A percentile compares a stretch with the other conserved stretches of the same genome.
phyloP scores from a whole-genome alignment of 441 rosid species.

The Erodium moschatum region DNA sequence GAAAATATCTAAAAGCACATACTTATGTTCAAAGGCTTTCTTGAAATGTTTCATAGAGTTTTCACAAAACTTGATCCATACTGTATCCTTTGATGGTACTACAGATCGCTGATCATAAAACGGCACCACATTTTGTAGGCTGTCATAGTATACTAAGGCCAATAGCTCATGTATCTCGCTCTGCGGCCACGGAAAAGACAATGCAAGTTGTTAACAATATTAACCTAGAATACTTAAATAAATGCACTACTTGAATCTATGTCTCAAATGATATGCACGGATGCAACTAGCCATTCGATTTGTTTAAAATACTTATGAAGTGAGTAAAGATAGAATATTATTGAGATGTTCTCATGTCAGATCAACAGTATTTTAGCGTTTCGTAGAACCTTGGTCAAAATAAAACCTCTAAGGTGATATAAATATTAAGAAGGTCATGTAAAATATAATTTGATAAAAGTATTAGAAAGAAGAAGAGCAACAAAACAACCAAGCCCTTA shows the following conservation, averaged over 20 bases:
- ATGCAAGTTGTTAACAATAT: slow-evolving; percentile 23
- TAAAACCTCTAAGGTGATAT: neutral
- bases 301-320: neutral
- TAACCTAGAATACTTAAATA: slow-evolving; percentile 2
- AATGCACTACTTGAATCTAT: slow-evolving; percentile 10
- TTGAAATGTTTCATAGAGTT: slow-evolving; percentile 84
- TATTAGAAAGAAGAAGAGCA: neutral
- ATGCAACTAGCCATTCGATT: neutral
- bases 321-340: neutral
- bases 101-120: slow-evolving; percentile 79
- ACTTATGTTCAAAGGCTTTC: slow-evolving; percentile 85
- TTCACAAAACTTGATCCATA: slow-evolving; percentile 69
- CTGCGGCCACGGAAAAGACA: slow-evolving; percentile 39
- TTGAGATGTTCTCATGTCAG: slow-evolving; percentile 11
- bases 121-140: slow-evolving; percentile 98
- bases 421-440: slow-evolving; percentile 1
- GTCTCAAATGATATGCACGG: neutral
- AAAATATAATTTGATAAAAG: slow-evolving; percentile 2
- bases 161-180: slow-evolving; percentile 88
- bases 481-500: slow-evolving; percentile 1
- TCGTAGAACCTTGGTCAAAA: too few species aligned
- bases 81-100: slow-evolving; percentile 72
- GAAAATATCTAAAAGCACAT: slow-evolving; percentile 18
- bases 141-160: slow-evolving; percentile 97
- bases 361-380: neutral